Evolutionary conservation across 2,329 filamentous ascomycete species (phyloP), one percentile per base, ranked within the genome.

Genomic region (Aureobasidium mangrovei): DNA sequence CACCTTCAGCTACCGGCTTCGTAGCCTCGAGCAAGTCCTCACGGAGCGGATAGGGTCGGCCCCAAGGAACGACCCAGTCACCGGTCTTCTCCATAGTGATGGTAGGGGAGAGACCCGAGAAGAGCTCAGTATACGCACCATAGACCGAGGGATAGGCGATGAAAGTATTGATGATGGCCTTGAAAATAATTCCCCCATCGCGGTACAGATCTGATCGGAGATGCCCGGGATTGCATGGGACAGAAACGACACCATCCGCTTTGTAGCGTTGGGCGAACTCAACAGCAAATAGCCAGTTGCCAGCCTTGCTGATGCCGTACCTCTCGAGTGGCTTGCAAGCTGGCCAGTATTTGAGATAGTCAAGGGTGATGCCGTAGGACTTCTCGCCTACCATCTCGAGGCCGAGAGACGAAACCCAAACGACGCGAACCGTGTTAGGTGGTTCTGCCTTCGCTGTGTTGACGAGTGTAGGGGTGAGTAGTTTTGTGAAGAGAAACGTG

Each of bases 111-210:
- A 59, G 63, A 1, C 61, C 65, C 5, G 63, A 61, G 42, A 59
- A 67, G 26, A 68, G 54, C 54, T 67, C 64, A 2, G 66, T 68
- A 42, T 67, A 67, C 12, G 58, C 66, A 1, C 66, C 66, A 29
- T 59, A 62, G 3, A 60, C 54, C 0, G 63, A 52, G 29, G 57
- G 58, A 42, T 65, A 63, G 31, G 51, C 39, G 28, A 49, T 44
- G 26, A 41, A 18, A 7, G 36, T 56, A 1, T 61, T 39, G 28
- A 66, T 18, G 12, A 53, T 36, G 9, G 47, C 42, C 35, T 29
- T 26, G 9, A 55, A 31, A 1, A 46, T 41, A 7, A 26, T 52
- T 57, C 38, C 29, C 9, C 47, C 46, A 49, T 67, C 63, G 4
- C 64, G 56, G 52, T 62, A 57, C 39, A 67, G 55, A 47, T 65